These are phyloP conservation scores for Flaveria sonorensis DNA, from an alignment of 129 eudicot genomes.

Conservation along the genomic window DNA sequence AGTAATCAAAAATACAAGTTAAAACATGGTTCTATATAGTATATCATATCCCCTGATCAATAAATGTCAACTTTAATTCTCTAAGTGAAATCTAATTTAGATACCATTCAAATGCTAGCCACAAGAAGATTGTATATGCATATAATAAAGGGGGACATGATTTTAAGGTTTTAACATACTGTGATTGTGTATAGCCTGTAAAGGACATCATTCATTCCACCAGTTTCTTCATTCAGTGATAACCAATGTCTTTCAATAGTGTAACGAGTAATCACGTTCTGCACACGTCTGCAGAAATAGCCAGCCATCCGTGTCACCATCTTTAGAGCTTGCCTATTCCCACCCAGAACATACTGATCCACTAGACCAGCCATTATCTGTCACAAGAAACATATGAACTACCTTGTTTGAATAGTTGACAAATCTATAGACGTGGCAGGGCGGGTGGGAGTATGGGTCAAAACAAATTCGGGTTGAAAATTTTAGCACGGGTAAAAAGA, in stretches of 20 bases:
- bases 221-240: slow-evolving; percentile 84
- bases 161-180: slow-evolving; percentile 38
- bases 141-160: not conserved
- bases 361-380: slow-evolving; percentile 92
- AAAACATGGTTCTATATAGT: too few species aligned
- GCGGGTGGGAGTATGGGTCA: not conserved
- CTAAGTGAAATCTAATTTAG: too few species aligned
- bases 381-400: slow-evolving; percentile 25
- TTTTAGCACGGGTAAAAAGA: not conserved
- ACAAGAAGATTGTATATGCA: not conserved
- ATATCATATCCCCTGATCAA: too few species aligned
- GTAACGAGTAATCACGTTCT: slow-evolving; percentile 56
- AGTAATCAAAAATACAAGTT: not conserved
- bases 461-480: not conserved
- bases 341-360: slow-evolving; percentile 74
- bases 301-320: slow-evolving; percentile 76
- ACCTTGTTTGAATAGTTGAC: not conserved
- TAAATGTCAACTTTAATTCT: too few species aligned
- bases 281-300: slow-evolving; percentile 76
- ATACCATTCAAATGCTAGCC: too few species aligned
- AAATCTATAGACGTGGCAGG: not conserved
- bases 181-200: slow-evolving; percentile 67
- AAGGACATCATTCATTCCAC: slow-evolving; percentile 96
- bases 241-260: slow-evolving; percentile 78
- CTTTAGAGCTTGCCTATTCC: slow-evolving; percentile 49